Conservation (phyloP, 2,329 filamentous ascomycete species). For the Pseudocercospora fuligena region DNA sequence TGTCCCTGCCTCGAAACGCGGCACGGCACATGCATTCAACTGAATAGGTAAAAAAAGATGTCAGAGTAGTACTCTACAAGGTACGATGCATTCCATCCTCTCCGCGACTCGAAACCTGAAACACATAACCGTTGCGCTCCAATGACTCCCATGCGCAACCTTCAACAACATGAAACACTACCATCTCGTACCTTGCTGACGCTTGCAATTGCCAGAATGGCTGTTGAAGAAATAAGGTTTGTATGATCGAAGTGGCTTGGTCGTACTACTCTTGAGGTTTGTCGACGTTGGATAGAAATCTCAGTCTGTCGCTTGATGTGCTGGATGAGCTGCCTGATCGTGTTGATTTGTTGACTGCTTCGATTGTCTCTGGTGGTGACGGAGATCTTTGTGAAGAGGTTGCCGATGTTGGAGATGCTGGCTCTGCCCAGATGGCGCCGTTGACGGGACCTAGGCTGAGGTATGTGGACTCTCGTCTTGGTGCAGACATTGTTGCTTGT, state of each 20-base stretch:
- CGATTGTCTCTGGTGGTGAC: slow-evolving; percentile 14
- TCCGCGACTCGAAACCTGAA: neutral
- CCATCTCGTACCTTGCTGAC: neutral
- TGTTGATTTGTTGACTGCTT: slow-evolving; percentile 25
- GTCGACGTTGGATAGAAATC: slow-evolving; percentile 28
- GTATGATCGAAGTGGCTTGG: neutral
- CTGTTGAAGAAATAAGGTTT: neutral
- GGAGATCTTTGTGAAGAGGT: neutral
- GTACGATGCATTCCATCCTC: neutral
- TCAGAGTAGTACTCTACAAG: neutral
- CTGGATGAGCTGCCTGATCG: slow-evolving; percentile 29
- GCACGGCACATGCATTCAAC: neutral
- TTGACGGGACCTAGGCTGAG: slow-evolving; percentile 28
- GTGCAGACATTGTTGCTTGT: slow-evolving; percentile 16
- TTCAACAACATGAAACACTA: neutral
- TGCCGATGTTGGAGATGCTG: slow-evolving; percentile 18
- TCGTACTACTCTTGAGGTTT: neutral
- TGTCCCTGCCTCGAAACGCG: neutral
- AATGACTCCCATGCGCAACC: neutral
- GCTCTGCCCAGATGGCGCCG: slow-evolving; percentile 25
- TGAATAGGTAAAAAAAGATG: neutral
- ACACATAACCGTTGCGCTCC: neutral
- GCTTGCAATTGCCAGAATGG: neutral
- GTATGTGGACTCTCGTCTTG: slow-evolving; percentile 28
- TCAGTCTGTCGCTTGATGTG: slow-evolving; percentile 13